Percentiles rank a stretch among this genome's conserved stretches.
Evolutionary conservation across 176 grass and related monocot species (phyloP).

Genomic region (Oryza glaberrima): DNA sequence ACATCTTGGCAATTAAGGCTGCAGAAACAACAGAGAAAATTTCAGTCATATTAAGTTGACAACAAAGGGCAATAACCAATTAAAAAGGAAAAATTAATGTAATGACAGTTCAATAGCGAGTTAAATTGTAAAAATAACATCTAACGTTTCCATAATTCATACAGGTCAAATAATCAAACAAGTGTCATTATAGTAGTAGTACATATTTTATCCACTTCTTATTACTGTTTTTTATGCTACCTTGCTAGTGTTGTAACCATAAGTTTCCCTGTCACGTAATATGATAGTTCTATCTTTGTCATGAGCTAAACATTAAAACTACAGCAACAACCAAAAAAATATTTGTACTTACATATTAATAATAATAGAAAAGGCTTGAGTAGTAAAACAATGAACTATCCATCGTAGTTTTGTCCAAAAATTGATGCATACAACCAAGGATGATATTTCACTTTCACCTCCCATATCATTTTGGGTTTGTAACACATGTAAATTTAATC

Average conservation of each 20-base stretch:
- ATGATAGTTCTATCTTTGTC: neutral
- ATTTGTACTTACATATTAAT: neutral
- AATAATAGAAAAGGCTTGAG: neutral
- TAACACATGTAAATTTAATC: neutral
- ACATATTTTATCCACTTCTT: neutral
- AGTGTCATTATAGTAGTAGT: neutral
- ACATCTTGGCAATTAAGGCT: slow-evolving; percentile 69
- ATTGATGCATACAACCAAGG: neutral
- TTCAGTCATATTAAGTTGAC: neutral
- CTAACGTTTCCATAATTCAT: neutral
- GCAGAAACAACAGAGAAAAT: slow-evolving; percentile 23
- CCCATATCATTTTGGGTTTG: neutral
- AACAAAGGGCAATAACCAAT: neutral
- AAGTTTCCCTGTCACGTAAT: slow-evolving; percentile 3
- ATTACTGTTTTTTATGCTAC: neutral
- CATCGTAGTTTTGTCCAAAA: neutral
- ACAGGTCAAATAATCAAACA: neutral
- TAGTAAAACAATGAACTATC: neutral
- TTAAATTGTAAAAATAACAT: neutral
- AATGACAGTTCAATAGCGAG: neutral
- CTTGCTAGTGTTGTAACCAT: neutral
- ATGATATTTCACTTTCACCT: slow-evolving; percentile 20
- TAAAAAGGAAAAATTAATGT: neutral
- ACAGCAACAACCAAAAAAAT: neutral
- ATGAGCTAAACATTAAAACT: neutral